Evolutionary conservation across 192 early-diverging fungal species (phyloP), one percentile per base, ranked within the genome.

Genomic region (Linnemannia zychae): DNA sequence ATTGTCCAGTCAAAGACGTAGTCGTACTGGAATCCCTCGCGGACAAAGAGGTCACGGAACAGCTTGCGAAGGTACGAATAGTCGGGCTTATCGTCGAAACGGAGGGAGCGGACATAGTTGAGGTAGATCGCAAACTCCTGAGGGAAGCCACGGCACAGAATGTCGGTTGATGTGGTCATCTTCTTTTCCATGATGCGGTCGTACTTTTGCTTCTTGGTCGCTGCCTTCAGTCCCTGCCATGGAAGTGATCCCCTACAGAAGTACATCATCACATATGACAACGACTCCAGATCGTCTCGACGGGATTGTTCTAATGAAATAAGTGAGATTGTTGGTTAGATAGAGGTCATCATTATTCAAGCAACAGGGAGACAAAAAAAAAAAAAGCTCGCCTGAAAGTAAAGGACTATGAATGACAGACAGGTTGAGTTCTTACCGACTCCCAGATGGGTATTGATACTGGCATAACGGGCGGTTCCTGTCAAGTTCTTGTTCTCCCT

Each of bases 101-200:
- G 92, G 78, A 97, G 89, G 16, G 91, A 92, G 52, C 96, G 94
- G 68, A 94, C 92, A 78, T 98, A 98, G 87, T 97, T 97, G 74
- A 98, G 88, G 78, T 96, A 98, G 47, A 95, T 93, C 24, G 93
- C 92, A 88, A 98, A 97, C 87, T 98, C 97, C 81, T 91, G 92
- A 1, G 97, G 96, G 78, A 93, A 95, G 5, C 94, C 93, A 46
- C 94, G 93, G 88, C 96, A 97, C 15, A 98, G 90, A 74, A 93
- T 88, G 77, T 96, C 97, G 16, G 95, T 94, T 24, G 93, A 91
- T 22, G 96, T 97, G 33, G 92, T 94, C 92, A 96, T 96, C 90
- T 98, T 98, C 89, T 95, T 95, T 75, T 96, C 96, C 95, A 96
- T 96, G 77, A 98, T 98, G 77, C 96, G 94, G 87, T 98, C 97